A percentile compares a stretch with the other conserved stretches of the same genome.
Evolutionary conservation across 2,329 filamentous ascomycete genomes (phyloP).

Genomic region (Aspergillus flavus): DNA sequence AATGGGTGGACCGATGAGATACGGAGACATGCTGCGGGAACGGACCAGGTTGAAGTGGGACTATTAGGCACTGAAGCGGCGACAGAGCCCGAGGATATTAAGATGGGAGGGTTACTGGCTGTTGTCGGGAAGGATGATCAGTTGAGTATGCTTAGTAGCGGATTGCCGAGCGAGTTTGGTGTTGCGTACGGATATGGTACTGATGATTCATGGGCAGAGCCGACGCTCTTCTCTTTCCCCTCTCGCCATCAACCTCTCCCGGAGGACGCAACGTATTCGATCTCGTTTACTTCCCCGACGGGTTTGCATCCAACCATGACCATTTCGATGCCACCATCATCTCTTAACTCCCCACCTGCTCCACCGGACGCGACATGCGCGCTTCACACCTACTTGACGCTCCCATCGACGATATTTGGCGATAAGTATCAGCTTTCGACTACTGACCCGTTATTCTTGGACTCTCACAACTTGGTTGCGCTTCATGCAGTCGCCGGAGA

Average conservation of each 20-base stretch:
- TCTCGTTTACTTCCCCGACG: constrained; percentile 68
- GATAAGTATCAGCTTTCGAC: constrained; percentile 79
- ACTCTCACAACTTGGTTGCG: constrained; percentile 74
- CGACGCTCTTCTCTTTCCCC: constrained; percentile 81
- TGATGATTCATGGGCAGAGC: constrained; percentile 49
- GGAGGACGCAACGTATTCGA: constrained; percentile 58
- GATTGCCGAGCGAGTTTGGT: not conserved
- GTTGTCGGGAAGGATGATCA: constrained; percentile 75
- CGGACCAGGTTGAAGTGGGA: constrained; percentile 74
- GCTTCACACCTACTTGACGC: constrained; percentile 77
- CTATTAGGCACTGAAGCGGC: constrained; percentile 67
- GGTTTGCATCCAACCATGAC: constrained; percentile 83
- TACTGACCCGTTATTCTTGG: constrained; percentile 66
- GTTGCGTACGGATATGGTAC: not conserved
- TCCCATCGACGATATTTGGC: constrained; percentile 79
- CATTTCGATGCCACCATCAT: constrained; percentile 61
- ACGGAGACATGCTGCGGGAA: constrained; percentile 26
- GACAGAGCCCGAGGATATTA: constrained; percentile 70
- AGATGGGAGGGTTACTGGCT: constrained; percentile 75
- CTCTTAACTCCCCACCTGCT: constrained; percentile 52
- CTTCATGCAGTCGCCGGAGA: constrained; percentile 72
- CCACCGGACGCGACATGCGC: constrained; percentile 62
- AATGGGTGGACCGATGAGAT: constrained; percentile 53
- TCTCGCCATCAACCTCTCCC: constrained; percentile 70
- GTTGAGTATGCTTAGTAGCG: constrained; percentile 53